Evolutionary conservation across 2,329 filamentous ascomycete species (phyloP), one percentile per base, ranked within the genome.

Genomic region (Neofusicoccum kwambonambiense): DNA sequence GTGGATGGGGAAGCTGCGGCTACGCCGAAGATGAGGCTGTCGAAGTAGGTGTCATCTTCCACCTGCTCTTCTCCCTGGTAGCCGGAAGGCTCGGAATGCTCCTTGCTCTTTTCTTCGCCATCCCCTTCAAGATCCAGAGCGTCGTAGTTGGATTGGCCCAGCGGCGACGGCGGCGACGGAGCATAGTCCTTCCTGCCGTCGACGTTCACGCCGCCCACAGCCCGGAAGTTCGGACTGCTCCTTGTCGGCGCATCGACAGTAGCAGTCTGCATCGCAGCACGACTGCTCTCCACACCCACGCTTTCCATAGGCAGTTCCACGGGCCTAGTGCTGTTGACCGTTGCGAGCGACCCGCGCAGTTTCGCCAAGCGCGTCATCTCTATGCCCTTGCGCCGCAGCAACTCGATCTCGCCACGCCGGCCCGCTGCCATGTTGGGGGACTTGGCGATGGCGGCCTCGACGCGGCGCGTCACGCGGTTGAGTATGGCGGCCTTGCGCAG

Each of bases 401-500:
- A 69, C 62, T 7, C 67, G 67, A 31, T 68, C 69, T 42, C 68
- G 47, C 3, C 68, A 68, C 3, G 65, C 37, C 57, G 44, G 17
- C 39, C 67, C 8, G 70, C 67, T 4, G 67, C 67, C 50, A 70
- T 60, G 68, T 51, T 68, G 68, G n/a, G 71, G 64, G 27, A 65
- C 42, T 37, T 4, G 72, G 65, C 15, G 68, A 68, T 64, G 81
- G 78, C 65, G 80, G 77, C 17, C 86, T 57, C 62, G 35, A 64
- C 22, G 34, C 42, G 44, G 19, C 44, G 52, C 19, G 44, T 79
- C 8, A 88, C 79, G 9, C 84, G 76, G 70, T 91, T 91, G 73
- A 90, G 80, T 64, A 90, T 86, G 5, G 88, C 89, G 19, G 86
- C 87, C 57, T 89, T 87, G 27, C 88, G 81, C 13, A 91, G 78